Percentiles rank a stretch among this genome's conserved stretches.
Conservation (phyloP, 768 basidiomycete genomes). For the Trametes cingulata region DNA sequence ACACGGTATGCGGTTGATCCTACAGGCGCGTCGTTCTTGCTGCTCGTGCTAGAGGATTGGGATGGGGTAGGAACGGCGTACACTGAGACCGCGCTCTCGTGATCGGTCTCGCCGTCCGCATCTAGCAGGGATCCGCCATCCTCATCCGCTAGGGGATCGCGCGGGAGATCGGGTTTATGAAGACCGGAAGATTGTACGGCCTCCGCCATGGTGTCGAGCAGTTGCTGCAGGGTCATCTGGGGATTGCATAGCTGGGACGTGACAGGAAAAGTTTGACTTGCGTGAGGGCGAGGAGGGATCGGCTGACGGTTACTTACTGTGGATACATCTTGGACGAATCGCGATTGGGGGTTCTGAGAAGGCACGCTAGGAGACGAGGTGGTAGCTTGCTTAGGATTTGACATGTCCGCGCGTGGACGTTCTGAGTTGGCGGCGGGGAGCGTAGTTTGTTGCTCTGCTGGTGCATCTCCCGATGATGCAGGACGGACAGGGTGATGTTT, state of each 20-base stretch:
- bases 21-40: not conserved
- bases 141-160: not conserved
- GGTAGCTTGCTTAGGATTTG: too few species aligned
- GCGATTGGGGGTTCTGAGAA: not conserved
- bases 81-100: constrained; percentile 1
- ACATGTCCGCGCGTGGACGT: not conserved
- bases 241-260: too few species aligned
- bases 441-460: not conserved
- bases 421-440: not conserved
- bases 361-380: not conserved
- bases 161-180: not conserved
- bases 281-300: too few species aligned
- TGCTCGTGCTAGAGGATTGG: not conserved
- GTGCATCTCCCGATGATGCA: not conserved
- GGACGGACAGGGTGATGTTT: not conserved
- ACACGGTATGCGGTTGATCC: not conserved
- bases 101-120: constrained; percentile 14
- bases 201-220: too few species aligned
- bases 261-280: too few species aligned
- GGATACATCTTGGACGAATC: too few species aligned
- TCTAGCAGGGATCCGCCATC: constrained; percentile 2
- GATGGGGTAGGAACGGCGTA: not conserved
- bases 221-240: too few species aligned
- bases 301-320: too few species aligned
- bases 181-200: not conserved